These are phyloP conservation scores for Diplocarpon rosae DNA, from an alignment of 2,329 filamentous ascomycete genomes.

Conservation along the genomic window DNA sequence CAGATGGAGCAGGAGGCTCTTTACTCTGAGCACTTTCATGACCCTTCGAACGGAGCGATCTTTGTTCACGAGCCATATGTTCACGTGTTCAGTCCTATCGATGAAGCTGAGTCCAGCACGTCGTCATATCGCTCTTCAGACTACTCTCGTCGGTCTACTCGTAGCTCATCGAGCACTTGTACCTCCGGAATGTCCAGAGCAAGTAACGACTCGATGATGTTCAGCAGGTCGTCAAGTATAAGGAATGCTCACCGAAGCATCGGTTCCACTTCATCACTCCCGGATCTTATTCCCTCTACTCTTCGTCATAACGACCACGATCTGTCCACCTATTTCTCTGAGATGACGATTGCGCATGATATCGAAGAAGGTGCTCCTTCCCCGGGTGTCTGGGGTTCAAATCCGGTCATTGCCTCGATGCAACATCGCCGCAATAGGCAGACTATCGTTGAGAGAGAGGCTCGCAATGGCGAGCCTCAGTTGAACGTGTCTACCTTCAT, in stretches of 20 bases:
- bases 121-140: constrained; percentile 25
- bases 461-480: constrained; percentile 11
- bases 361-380: constrained; percentile 8
- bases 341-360: constrained; percentile 6
- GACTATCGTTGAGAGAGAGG: constrained; percentile 8
- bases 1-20: constrained; percentile 34
- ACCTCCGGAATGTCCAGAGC: constrained; percentile 18
- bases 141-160: constrained; percentile 23
- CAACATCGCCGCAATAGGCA: constrained; percentile 15
- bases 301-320: constrained; percentile 14
- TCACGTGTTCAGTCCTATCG: constrained; percentile 21
- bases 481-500: constrained; percentile 2
- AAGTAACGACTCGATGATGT: constrained; percentile 24
- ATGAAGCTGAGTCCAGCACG: constrained; percentile 23
- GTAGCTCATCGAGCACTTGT: constrained; percentile 23
- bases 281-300: constrained; percentile 24
- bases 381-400: constrained; percentile 7
- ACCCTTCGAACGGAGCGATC: constrained; percentile 16
- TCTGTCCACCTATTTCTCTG: constrained; percentile 7
- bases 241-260: constrained; percentile 20
- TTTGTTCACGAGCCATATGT: constrained; percentile 19
- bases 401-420: constrained; percentile 1
- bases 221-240: constrained; percentile 13
- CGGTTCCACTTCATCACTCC: constrained; percentile 24
- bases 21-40: constrained; percentile 20